Base-by-base conservation (phyloP, 1,284 basidiomycete species). In the Exsudoporus floridanus region DNA sequence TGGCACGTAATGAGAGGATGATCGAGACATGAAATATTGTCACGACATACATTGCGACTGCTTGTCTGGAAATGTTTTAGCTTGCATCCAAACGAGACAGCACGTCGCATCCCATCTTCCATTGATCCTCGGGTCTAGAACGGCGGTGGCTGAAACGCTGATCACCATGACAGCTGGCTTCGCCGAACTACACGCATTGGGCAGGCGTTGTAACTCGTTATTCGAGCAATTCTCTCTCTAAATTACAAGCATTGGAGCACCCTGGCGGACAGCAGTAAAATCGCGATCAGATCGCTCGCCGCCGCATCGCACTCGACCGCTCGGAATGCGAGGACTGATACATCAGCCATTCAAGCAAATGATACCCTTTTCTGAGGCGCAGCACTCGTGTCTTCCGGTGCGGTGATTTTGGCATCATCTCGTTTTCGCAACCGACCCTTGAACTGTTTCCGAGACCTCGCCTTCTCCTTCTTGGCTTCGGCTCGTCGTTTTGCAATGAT, bases 351-450 rank as follows among this genome's bases (percentile, higher is more conserved):
- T 69, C 57, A 69, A 55, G 56, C 58, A 60, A 69, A 69, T 6
- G 69, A 65, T 14, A 69, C 67, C 52, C 60, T 69, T 59, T 71
- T 69, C 56, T 67, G 70, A 57, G 70, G 61, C 39, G 50, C 49
- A 21, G 57, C 38, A 40, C 50, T 38, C 38, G 40, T 47, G 31
- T 38, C 40, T 49, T 54, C 56, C 38, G 40, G 49, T 49, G 53
- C 46, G 18, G 46, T 52, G 33, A 48, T 36, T 42, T 49, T 58
- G 44, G 47, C 43, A 46, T 53, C 51, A 42, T 53, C 49, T 18
- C 42, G 30, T 36, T 27, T 47, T 54, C 43, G 65, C 50, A 52
- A 21, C 46, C 52, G 56, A 49, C 52, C 10, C 40, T 52, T 54
- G 35, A 34, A 43, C 37, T 63, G 49, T 34, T 58, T 69, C 37